Evolutionary conservation across 2,329 filamentous ascomycete species (phyloP).

Genomic region (Nectriaceae sp.): DNA sequence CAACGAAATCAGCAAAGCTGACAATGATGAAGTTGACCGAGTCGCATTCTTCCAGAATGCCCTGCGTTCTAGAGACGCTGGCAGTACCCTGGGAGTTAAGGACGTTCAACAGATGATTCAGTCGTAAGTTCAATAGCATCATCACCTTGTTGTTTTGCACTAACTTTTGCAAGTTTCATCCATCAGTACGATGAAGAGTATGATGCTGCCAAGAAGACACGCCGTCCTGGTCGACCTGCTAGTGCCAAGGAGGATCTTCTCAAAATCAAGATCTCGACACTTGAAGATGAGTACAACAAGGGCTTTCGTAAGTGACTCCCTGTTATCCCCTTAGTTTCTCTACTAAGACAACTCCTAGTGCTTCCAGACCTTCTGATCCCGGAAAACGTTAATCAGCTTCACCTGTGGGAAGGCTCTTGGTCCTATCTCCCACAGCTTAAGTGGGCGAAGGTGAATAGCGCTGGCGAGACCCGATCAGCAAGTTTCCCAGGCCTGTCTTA

Average conservation of each 20-base stretch:
- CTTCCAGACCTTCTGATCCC: conserved; percentile 74
- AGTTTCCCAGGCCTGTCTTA: too few relatives aligned
- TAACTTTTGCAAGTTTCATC: conserved; percentile 52
- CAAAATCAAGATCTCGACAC: conserved; percentile 66
- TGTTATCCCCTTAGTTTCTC: background rate
- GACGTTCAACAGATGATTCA: conserved; percentile 63
- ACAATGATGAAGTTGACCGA: conserved; percentile 39
- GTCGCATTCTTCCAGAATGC: conserved; percentile 69
- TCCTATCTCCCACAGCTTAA: conserved; percentile 72
- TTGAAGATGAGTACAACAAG: conserved; percentile 77
- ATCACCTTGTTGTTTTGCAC: conserved; percentile 27
- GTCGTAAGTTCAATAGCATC: conserved; percentile 51
- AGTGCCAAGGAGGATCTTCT: conserved; percentile 77
- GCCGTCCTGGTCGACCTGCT: conserved; percentile 78
- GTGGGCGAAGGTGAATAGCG: conserved; percentile 73
- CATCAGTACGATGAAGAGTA: conserved; percentile 73
- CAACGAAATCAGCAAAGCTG: too few relatives aligned
- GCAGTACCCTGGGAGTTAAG: conserved; percentile 55
- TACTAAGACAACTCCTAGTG: conserved; percentile 43
- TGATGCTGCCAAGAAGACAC: conserved; percentile 62
- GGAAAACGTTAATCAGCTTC: conserved; percentile 65
- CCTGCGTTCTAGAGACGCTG: conserved; percentile 41
- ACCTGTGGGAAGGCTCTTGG: conserved; percentile 84
- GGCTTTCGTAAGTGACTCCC: conserved; percentile 69
- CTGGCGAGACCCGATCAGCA: conserved; percentile 66